phyloP scores from a whole-genome alignment of 2,329 filamentous ascomycete species.

The Chaetomium sp. region DNA sequence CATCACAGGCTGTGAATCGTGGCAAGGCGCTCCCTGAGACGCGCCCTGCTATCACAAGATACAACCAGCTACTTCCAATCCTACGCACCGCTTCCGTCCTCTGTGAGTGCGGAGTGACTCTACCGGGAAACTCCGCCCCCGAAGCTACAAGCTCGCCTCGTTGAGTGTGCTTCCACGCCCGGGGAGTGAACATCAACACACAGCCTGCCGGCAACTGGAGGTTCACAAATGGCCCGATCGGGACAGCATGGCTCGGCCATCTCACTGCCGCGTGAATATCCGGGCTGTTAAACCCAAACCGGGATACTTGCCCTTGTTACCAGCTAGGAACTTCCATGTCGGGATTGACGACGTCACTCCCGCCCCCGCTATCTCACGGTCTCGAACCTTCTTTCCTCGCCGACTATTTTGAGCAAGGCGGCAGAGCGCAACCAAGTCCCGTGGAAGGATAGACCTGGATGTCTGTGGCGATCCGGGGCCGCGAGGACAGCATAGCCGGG shows the following conservation, averaged over 20 bases:
- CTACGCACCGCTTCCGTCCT: background rate
- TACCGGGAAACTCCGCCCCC: background rate
- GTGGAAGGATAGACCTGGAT: background rate
- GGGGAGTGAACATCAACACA: background rate
- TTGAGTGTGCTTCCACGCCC: background rate
- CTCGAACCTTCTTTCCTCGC: background rate
- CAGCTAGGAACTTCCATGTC: background rate
- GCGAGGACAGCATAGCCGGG: background rate
- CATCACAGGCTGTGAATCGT: background rate
- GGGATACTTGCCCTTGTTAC: background rate
- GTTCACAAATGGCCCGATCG: background rate
- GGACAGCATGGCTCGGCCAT: background rate
- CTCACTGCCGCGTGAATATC: background rate
- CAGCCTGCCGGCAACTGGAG: background rate
- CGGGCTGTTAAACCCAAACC: background rate
- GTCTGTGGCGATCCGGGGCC: background rate
- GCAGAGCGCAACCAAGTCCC: background rate
- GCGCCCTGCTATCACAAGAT: background rate
- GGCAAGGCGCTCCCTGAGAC: background rate
- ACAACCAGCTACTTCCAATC: background rate
- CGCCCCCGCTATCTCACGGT: background rate
- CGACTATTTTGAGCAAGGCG: conserved; percentile 13
- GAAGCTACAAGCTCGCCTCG: background rate
- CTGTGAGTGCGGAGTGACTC: background rate
- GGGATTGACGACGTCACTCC: background rate